Conservation (phyloP, 352 stramenopile genomes). For the Phytophthora pisi region DNA sequence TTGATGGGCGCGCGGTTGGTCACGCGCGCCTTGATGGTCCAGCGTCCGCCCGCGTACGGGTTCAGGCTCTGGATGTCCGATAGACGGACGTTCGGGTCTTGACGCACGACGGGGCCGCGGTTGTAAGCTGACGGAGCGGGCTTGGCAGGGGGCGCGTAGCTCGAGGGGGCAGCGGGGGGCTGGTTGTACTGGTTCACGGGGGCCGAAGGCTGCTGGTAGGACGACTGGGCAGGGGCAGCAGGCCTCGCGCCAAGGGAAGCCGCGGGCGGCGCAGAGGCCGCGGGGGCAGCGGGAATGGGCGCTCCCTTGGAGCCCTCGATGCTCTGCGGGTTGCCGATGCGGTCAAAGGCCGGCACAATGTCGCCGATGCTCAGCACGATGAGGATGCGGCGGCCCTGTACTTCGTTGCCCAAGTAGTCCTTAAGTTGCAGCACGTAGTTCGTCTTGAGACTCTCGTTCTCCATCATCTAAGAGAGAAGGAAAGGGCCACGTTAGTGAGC, state of each 20-base stretch:
- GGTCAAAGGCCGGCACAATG: conserved; percentile 74
- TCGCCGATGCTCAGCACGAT: conserved; percentile 86
- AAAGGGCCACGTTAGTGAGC: background rate
- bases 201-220: conserved; percentile 46
- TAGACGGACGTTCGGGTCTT: conserved; percentile 82
- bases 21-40: conserved; percentile 97
- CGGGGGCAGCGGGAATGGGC: conserved; percentile 25
- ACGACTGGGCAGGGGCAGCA: conserved; percentile 23
- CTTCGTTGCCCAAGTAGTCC: conserved; percentile 84
- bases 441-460: conserved; percentile 78
- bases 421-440: conserved; percentile 89
- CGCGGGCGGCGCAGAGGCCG: conserved; percentile 29
- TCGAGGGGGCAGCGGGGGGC: conserved; percentile 26
- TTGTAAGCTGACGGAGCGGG: conserved; percentile 55
- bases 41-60: conserved; percentile 93
- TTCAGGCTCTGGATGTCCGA: conserved; percentile 93
- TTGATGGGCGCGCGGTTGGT: conserved; percentile 94
- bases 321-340: conserved; percentile 76
- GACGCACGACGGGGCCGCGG: conserved; percentile 78
- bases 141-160: conserved; percentile 37
- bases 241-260: conserved; percentile 40
- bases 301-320: conserved; percentile 73
- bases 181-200: conserved; percentile 38
- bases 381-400: conserved; percentile 83
- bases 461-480: conserved; percentile 62